Evolutionary conservation across 768 basidiomycete species (phyloP).

Genomic region (Boletus vermiculosoides): DNA sequence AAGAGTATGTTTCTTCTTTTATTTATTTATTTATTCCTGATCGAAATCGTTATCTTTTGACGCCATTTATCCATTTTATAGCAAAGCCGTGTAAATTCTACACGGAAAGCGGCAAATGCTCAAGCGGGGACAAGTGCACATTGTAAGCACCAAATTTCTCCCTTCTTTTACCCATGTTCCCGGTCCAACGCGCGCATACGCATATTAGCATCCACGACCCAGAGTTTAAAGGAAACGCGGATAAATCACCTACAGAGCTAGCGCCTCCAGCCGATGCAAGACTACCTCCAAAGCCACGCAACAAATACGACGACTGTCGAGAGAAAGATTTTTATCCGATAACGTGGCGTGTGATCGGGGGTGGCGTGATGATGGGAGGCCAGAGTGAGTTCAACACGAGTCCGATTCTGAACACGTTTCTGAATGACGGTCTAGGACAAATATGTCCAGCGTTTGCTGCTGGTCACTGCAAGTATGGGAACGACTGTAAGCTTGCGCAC

Average conservation of each 20-base stretch:
- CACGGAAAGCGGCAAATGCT: slow-evolving; percentile 44
- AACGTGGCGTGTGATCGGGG: slow-evolving; percentile 75
- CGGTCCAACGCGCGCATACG: slow-evolving; percentile 1
- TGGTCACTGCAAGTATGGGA: slow-evolving; percentile 27
- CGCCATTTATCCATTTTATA: slow-evolving; percentile 19
- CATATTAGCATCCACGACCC: slow-evolving; percentile 46
- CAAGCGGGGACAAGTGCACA: slow-evolving; percentile 54
- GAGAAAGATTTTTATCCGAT: slow-evolving; percentile 60
- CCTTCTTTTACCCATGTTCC: not conserved
- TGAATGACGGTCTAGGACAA: slow-evolving; percentile 19
- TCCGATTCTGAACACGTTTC: not conserved
- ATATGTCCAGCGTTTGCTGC: slow-evolving; percentile 23
- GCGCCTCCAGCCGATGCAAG: slow-evolving; percentile 6
- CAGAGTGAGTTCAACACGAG: slow-evolving; percentile 21
- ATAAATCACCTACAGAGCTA: not conserved
- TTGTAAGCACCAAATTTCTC: slow-evolving; percentile 44
- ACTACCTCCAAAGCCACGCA: slow-evolving; percentile 29
- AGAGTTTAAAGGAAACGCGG: slow-evolving; percentile 1
- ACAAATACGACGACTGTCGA: slow-evolving; percentile 36
- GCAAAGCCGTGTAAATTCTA: slow-evolving; percentile 65
- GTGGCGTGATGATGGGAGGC: slow-evolving; percentile 67
- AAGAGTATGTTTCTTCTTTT: slow-evolving; percentile 26
- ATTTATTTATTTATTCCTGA: not conserved
- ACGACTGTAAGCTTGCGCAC: slow-evolving; percentile 31
- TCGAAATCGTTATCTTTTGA: not conserved